phyloP scores from a whole-genome alignment of 179 eudicot species.

The Amaranthus tricolor region DNA sequence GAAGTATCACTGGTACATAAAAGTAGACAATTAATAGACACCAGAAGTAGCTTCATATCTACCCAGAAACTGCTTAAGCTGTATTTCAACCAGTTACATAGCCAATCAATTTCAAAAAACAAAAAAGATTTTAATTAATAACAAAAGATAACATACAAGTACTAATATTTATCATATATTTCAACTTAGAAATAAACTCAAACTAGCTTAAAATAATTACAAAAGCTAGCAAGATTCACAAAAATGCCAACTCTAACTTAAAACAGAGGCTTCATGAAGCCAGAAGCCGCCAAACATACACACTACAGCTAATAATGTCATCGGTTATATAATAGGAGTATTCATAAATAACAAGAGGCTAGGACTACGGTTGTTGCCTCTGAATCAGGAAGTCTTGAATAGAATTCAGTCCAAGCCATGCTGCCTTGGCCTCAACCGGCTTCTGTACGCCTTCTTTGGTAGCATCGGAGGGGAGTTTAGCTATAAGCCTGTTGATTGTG shows the following conservation, averaged over 20 bases:
- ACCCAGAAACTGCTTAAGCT: background rate
- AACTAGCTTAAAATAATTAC: constrained; percentile 35
- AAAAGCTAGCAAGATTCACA: constrained; percentile 29
- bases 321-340: constrained; percentile 15
- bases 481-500: constrained; percentile 38
- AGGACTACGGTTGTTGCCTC: constrained; percentile 18
- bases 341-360: background rate
- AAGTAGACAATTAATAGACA: background rate
- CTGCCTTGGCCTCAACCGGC: constrained; percentile 36
- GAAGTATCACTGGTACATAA: background rate
- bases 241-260: constrained; percentile 30
- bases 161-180: constrained; percentile 11
- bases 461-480: constrained; percentile 41
- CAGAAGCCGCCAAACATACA: background rate
- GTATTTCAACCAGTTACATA: background rate
- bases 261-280: constrained; percentile 8
- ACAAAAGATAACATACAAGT: background rate
- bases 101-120: background rate
- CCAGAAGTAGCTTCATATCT: background rate
- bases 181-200: constrained; percentile 27
- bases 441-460: constrained; percentile 29
- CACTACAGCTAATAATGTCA: constrained; percentile 26
- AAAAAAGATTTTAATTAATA: background rate
- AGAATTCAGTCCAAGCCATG: constrained; percentile 64
- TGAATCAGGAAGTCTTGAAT: constrained; percentile 31